Conservation (phyloP, 805 yeast genomes). For the Saccharomycopsis sp. region DNA sequence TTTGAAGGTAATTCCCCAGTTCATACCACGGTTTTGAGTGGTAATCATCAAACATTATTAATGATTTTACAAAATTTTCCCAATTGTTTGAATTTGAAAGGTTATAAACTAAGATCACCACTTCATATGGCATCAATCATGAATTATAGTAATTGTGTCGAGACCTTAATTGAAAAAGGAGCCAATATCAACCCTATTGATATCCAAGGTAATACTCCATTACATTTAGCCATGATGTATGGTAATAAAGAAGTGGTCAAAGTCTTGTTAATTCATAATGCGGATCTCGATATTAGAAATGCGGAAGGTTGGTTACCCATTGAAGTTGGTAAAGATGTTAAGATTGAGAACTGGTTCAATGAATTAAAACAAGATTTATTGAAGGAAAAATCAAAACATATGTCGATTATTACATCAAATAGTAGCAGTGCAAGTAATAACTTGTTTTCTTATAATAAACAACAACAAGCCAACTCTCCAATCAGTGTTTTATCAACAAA, state of each 20-base stretch:
- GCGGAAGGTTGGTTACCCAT: constrained; percentile 54
- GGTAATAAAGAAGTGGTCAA: constrained; percentile 51
- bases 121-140: constrained; percentile 56
- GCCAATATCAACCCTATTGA: constrained; percentile 71
- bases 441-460: too few relatives aligned
- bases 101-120: constrained; percentile 44
- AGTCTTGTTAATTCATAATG: constrained; percentile 38
- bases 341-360: constrained; percentile 36
- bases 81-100: constrained; percentile 38
- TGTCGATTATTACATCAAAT: too few relatives aligned
- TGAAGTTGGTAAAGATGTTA: constrained; percentile 47
- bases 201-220: constrained; percentile 65
- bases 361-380: too few relatives aligned
- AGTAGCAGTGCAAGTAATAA: too few relatives aligned
- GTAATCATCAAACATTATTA: constrained; percentile 65
- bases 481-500: too few relatives aligned
- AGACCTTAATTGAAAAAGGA: constrained; percentile 57
- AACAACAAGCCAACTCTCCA: too few relatives aligned
- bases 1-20: constrained; percentile 54
- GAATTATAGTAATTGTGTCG: constrained; percentile 55
- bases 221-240: constrained; percentile 71
- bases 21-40: constrained; percentile 55
- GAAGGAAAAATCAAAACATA: too few relatives aligned
- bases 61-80: constrained; percentile 51
- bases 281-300: constrained; percentile 40